Base-by-base conservation (phyloP, 2,329 filamentous ascomycete species). In the Cordyceps militaris region DNA sequence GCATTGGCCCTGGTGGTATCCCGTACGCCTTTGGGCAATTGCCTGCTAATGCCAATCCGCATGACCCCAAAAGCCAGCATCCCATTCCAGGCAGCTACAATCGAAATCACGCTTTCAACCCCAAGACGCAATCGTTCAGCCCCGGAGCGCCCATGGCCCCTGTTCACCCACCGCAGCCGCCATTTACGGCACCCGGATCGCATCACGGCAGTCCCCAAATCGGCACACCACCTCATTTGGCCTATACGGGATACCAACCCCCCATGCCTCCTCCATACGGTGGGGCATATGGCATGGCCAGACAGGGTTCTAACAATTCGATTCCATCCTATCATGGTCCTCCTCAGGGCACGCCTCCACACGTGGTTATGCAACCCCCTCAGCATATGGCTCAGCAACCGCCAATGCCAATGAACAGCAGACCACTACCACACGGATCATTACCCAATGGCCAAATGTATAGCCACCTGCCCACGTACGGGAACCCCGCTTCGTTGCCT, bases 121-220 rank as follows among this genome's bases (percentile, higher is more conserved):
- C 92, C 1, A 92, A 96, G 74, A 97, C 89, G 16, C 89, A 96
- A 67, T 89, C 92, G 0, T 97, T 97, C 71, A 83, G 96, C 24
- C 93, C 93, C 48, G 71, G 73, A 19, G 68, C 82, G 60, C 74
- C 76, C 26, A 77, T 80, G 69, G 71, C 74, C 30, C 74, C 78
- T 3, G 74, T 78, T 62, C 78, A 76, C 42, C 73, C 74, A 32
- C 74, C 77, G 6, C 73, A 77, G 60, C 75, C 74, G 16, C 74
- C 76, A 1, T 83, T 77, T 60, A 76, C 71, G 44, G 76, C 76
- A 34, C 73, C 73, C 9, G 75, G 73, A 40, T 77, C 75, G 40
- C 79, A 81, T 60, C 77, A 79, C 53, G 73, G 78, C 43, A 82
- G 80, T 61, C 78, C 80, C 34, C 79, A 81, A 63, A 73, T 83